Percentiles rank a stretch among this genome's conserved stretches.
These are phyloP conservation scores for Globisporangium orthogonon DNA, from an alignment of 352 stramenopile species.

Conservation along the genomic window DNA sequence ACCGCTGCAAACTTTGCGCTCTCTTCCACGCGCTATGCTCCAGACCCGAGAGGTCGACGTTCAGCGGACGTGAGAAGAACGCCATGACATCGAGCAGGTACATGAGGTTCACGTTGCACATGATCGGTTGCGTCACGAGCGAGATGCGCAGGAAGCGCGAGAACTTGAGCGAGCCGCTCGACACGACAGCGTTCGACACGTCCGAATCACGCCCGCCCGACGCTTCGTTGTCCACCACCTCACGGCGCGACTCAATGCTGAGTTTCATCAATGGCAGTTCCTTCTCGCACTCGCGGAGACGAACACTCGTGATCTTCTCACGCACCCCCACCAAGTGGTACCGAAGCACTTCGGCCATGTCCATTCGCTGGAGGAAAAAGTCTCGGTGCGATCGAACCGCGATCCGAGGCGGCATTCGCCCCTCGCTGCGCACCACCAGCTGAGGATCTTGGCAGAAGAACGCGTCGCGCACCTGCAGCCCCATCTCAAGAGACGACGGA, in stretches of 20 bases:
- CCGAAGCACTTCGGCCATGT: conserved; percentile 59
- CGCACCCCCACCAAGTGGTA: conserved; percentile 51
- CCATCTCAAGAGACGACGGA: conserved; percentile 55
- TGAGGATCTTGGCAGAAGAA: conserved; percentile 40
- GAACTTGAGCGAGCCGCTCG: conserved; percentile 1
- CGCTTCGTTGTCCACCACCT: conserved; percentile 10
- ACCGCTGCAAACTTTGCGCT: conserved; percentile 70
- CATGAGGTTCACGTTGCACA: conserved; percentile 71
- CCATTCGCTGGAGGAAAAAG: conserved; percentile 72
- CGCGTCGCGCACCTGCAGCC: conserved; percentile 63
- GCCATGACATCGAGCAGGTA: conserved; percentile 59
- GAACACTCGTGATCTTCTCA: conserved; percentile 70
- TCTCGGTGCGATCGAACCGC: conserved; percentile 14
- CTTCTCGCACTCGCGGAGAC: conserved; percentile 57
- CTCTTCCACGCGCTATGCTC: conserved; percentile 65
- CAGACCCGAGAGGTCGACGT: conserved; percentile 71
- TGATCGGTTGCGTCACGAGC: conserved; percentile 76
- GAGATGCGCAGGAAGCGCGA: conserved; percentile 41
- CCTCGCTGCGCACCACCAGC: neutral
- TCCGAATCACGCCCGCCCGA: conserved; percentile 10
- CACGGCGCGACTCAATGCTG: conserved; percentile 36
- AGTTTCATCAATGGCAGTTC: conserved; percentile 66
- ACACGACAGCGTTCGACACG: conserved; percentile 1
- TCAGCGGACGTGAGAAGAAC: conserved; percentile 66
- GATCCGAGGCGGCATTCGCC: neutral